Conservation (phyloP, 2,329 filamentous ascomycete genomes). For the Fusarium tupiense region DNA sequence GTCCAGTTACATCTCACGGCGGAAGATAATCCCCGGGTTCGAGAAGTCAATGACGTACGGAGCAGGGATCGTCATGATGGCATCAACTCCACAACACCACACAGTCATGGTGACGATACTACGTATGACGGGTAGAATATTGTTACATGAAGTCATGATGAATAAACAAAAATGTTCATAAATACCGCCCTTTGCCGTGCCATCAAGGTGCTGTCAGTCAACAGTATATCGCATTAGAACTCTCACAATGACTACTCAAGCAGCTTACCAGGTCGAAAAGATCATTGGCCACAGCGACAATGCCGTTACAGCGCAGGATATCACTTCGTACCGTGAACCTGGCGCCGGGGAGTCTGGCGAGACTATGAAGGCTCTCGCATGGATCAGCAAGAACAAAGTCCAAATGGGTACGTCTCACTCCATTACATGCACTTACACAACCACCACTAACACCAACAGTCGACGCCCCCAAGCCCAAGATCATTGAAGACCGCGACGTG, state of each 20-base stretch:
- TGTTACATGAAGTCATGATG: slow-evolving; percentile 17
- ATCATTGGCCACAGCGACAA: slow-evolving; percentile 73
- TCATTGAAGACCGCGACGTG: slow-evolving; percentile 79
- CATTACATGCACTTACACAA: background rate
- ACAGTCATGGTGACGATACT: slow-evolving; percentile 28
- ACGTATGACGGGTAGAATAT: slow-evolving; percentile 11
- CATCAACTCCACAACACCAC: slow-evolving; percentile 21
- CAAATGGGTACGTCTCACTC: slow-evolving; percentile 61
- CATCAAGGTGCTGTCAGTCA: background rate
- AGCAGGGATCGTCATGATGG: slow-evolving; percentile 26
- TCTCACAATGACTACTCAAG: slow-evolving; percentile 58
- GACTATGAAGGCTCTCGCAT: slow-evolving; percentile 82
- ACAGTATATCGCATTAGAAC: background rate
- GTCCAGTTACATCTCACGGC: slow-evolving; percentile 1
- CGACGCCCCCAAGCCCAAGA: slow-evolving; percentile 74
- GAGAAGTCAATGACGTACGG: slow-evolving; percentile 36
- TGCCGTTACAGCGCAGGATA: slow-evolving; percentile 72
- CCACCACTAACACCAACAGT: slow-evolving; percentile 48
- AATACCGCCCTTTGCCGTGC: slow-evolving; percentile 5
- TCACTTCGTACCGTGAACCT: slow-evolving; percentile 65
- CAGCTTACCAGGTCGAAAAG: slow-evolving; percentile 74
- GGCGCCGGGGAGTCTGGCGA: slow-evolving; percentile 61
- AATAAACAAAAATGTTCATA: background rate
- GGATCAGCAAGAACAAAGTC: slow-evolving; percentile 85
- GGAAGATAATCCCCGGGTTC: background rate